Base-by-base conservation (phyloP, 2,329 filamentous ascomycete genomes). In the Didymella segeticola region DNA sequence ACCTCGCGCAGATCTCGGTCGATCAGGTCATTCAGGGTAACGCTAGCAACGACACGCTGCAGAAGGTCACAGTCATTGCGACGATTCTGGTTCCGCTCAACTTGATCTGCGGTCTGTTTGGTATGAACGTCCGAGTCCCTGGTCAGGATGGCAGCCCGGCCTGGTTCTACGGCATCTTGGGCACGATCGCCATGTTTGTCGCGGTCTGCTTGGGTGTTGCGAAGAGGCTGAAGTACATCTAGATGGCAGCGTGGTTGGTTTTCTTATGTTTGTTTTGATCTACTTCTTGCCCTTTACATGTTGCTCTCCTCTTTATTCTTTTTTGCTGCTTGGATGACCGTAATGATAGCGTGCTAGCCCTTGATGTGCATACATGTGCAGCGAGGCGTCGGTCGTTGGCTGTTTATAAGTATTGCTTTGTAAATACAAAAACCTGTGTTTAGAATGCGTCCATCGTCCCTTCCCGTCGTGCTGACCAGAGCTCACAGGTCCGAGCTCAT, bases 51-150 rank as follows among this genome's bases (percentile, higher is more conserved):
- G 86, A 89, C 61, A 89, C 93, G 6, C 84, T 99, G 11, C 93
- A 91, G 78, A 96, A 97, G 79, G 95, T 99, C 66, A 99, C 95
- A 0, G 85, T 98, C 55, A 82, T 98, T 60, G 95, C 92, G 0
- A 96, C 93, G 3, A 90, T 99, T 62, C 84, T 99, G n/a, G 93
- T 99, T 53, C 95, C 95, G 3, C 86, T 99, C 62, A 99, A 98
- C 72, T 80, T 99, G 61, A 87, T 98, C 58, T 96, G 91, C 31
- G 89, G 90, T 76, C 78, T 93, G 36, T 93, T 93, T 69, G 91
- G 91, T 48, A 96, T 96, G 91, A 96, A 96, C 75, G 90, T 96
- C 1, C 70, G 73, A 4, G 88, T 95, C 14, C 90, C 90, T 0
- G 92, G 87, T 49, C 72, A 78, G 19, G 74, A 74, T 17, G 67